Evolutionary conservation across 108 stramenopile genomes (phyloP), one percentile per base, ranked within the genome.

Genomic region (Pseudonitzschia pungens): DNA sequence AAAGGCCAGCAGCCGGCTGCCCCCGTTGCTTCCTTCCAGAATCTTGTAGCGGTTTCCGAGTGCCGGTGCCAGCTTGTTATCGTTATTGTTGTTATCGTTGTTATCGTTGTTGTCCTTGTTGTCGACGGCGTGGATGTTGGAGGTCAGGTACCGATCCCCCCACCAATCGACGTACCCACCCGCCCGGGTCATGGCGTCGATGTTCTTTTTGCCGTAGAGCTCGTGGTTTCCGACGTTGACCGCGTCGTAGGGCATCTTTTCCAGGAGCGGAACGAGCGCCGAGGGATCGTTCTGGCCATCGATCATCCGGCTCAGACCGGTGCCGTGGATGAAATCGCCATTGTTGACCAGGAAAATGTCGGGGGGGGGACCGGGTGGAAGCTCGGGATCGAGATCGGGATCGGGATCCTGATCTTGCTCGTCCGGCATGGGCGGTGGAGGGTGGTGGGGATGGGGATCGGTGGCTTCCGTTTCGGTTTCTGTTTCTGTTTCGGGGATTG

Each of bases 221-320:
- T 94, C 92, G 76, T 94, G 92, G 77, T 94, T 88, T 12, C 92
- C 92, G 36, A 87, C 36, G 68, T 81, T 90, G 12, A 91, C 64
- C 29, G 84, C 87, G 75, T 86, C 84, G 71, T 77, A 91, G 0
- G 92, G 92, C 90, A 94, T 94, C 14, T 79, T 70, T 75, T 88
- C 68, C 50, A 93, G 51, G 40, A 93, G 80, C 6, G 86, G 88
- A 18, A 84, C 50, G 11, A 93, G 68, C 32, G 41, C 63, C 36
- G 56, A 36, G 9, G 77, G 70, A 60, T 78, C 59, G 1, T 67
- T 67, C 21, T 71, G 65, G 57, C 71, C 66, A 44, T 66, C 71
- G 15, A 77, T 83, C 31, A 79, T 67, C 0, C 63, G 43, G 41
- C 70, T 60, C 56, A 78, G 33, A 12, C 90, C 83, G 8, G 92